Evolutionary conservation across 2,329 filamentous ascomycete genomes (phyloP), one percentile per base, ranked within the genome.

Genomic region (Sporothrix pseudoabietina): DNA sequence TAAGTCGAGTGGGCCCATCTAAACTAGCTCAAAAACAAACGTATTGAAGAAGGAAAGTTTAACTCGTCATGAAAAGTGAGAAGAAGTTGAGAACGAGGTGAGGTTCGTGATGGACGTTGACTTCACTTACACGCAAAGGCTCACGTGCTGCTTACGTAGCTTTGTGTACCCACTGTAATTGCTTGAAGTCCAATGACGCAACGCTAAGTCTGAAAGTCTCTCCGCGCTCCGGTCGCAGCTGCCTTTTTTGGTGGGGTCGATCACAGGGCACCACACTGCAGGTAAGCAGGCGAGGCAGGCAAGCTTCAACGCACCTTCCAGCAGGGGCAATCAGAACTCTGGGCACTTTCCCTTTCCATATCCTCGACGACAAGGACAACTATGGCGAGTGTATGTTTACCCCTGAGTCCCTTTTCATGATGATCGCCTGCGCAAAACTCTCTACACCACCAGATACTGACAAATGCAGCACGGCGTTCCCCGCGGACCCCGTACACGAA

Each of bases 391-490:
- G 66, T 69, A 69, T 14, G 63, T 66, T 30, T 9, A 10, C 41
- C 26, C 57, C 22, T 9, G 26, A 9, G 22, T 16, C 16, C 8
- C 57, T 35, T 39, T 41, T 49, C 44, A 4, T 14, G 9, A 44
- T 6, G 1, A 49, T 9, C 52, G 22, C 30, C 16, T 26, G 44
- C 14, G 44, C 44, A 5, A 35, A 35, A 35, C 14, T 6, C 41
- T 2, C 3, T 55, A 19, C 22, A 9, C 22, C 9, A 12, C 22
- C 2, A 19, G 14, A 4, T 57, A 75, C 77, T 75, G 75, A 77
- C 72, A 74, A 16, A 74, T 12, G 75, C 83, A 97, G 94, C 94
- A 98, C 87, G 94, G 93, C 80, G 87, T 97, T 81, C 88, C 92
- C 79, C 92, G 94, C 79, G 86, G 88, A 75, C 85, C 87, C 75